Conservation (phyloP, 768 basidiomycete species). For the Dioszegia hungarica region DNA sequence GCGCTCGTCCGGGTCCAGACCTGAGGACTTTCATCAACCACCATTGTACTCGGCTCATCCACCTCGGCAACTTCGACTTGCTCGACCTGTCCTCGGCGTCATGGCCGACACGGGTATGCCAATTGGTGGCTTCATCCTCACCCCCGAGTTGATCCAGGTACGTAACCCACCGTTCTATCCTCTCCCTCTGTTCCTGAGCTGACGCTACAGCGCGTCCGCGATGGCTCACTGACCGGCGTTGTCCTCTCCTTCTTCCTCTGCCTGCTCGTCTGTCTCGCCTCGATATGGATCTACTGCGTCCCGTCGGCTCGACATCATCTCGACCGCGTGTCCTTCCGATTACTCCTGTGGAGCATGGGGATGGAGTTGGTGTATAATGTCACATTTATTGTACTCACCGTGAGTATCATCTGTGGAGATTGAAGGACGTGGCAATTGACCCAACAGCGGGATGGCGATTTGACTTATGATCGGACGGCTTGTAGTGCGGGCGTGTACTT, state of each 20-base stretch:
- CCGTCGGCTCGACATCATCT: constrained; percentile 1
- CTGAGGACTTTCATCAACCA: no score
- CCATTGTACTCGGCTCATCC: no score
- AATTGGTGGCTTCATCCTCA: not conserved
- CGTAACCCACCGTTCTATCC: no score
- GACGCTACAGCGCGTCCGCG: not conserved
- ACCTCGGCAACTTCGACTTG: no score
- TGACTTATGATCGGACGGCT: not conserved
- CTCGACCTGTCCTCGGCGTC: no score
- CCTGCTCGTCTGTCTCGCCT: not conserved
- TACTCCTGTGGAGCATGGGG: constrained; percentile 20
- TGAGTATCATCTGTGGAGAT: no score
- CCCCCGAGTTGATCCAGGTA: not conserved
- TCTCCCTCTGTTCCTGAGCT: not conserved
- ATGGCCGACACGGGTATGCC: no score
- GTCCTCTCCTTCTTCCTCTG: not conserved
- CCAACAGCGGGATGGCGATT: not conserved
- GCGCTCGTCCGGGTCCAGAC: no score
- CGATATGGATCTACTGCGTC: not conserved
- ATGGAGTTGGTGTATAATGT: constrained; percentile 23
- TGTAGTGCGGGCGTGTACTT: constrained; percentile 10
- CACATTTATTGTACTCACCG: constrained; percentile 5
- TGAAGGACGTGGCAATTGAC: no score
- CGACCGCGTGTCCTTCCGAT: constrained; percentile 23
- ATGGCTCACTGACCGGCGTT: not conserved